A percentile compares a stretch with the other conserved stretches of the same genome.
These are phyloP conservation scores for Ophiorrhiza pumila DNA, from an alignment of 257 asterid species.

Conservation along the genomic window DNA sequence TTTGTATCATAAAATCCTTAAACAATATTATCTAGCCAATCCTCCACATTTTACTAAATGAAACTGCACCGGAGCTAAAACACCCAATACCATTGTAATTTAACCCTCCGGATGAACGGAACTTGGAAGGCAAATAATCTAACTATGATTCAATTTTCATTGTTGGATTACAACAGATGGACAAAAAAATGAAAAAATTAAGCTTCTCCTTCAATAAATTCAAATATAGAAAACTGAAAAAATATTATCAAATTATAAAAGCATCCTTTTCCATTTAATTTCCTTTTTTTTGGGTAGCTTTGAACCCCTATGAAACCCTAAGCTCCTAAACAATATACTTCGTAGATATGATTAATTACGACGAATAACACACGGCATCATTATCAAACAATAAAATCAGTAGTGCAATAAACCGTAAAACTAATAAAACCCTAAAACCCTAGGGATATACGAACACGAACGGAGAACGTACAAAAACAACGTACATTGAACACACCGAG, in stretches of 20 bases:
- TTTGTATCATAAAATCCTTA: background rate
- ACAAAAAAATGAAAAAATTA: background rate
- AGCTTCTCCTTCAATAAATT: no score
- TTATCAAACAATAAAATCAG: background rate
- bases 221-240: no score
- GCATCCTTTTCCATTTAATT: background rate
- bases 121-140: background rate
- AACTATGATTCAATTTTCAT: background rate
- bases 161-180: background rate
- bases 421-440: background rate
- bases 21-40: background rate
- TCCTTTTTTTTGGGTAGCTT: background rate
- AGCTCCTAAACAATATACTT: no score
- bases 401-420: background rate
- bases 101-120: background rate
- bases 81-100: background rate
- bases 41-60: background rate
- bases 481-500: background rate
- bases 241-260: background rate
- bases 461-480: background rate
- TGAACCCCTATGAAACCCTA: background rate
- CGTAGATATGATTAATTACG: background rate
- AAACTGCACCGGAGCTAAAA: background rate
- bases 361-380: background rate
- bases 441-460: background rate